Base-by-base conservation (phyloP, 2,329 filamentous ascomycete species). In the Trichophyton benhamiae region DNA sequence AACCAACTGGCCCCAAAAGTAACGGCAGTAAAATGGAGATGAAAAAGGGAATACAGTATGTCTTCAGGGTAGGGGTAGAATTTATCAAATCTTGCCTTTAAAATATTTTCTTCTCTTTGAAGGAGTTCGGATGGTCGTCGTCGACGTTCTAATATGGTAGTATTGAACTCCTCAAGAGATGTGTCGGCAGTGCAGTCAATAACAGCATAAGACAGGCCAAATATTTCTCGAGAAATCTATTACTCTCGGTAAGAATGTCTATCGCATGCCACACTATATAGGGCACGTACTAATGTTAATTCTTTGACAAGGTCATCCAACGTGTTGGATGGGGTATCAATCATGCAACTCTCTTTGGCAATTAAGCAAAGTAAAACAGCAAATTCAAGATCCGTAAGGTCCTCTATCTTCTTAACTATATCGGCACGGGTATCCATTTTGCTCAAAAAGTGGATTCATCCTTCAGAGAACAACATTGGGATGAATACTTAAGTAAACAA, bases 301-400 rank as follows among this genome's bases (percentile, higher is more conserved):
- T 95, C 90, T 59, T 83, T 80, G 49, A 86, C 80, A n/a, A 95
- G 78, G 65, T 85, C 81, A 72, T 87, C 80, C 61, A 92, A 75
- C 59, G 78, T 76, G 41, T 82, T 76, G 3, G 77, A 72, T 1
- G 85, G 82, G 15, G 89, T 88, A 74, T 90, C 87, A 69, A 97
- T 84, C 67, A 97, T 85, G 76, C 90, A 96, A 73, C 97, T 91
- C 73, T 96, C 88, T 66, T 86, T 82, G 63, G 86, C 85, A 64
- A 91, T 81, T 59, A 97, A 82, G 70, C 87, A 91, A 58, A 96
- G 82, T 46, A 97, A 80, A 13, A 88, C 77, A 25, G 92, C 94
- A 63, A 97, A 83, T 75, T 96, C 91, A 46, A 96, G 80, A 76
- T 96, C 91, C 69, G 87, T 88, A 65, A 97, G 80, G 67, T 84